Evolutionary conservation across 1,284 basidiomycete genomes (phyloP).

Genomic region (Xanthoconium separans): DNA sequence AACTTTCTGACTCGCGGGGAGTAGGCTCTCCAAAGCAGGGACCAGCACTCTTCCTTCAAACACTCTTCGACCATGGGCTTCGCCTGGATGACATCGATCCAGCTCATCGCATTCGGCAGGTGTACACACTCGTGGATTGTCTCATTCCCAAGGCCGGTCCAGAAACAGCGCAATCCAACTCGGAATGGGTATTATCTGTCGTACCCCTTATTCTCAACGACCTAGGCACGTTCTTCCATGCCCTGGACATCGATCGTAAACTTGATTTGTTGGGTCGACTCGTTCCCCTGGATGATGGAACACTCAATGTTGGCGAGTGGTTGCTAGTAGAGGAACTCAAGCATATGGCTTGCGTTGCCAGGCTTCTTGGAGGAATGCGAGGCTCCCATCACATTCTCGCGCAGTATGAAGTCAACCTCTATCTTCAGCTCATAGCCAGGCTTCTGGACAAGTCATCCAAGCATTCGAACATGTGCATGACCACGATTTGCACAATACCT

Average conservation of each 20-base stretch:
- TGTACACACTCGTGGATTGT: constrained; percentile 55
- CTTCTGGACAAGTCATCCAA: constrained; percentile 19
- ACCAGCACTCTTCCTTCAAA: constrained; percentile 49
- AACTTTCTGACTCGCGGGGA: constrained; percentile 38
- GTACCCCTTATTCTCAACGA: constrained; percentile 57
- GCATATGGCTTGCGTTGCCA: constrained; percentile 38
- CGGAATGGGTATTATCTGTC: constrained; percentile 52
- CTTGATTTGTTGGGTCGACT: constrained; percentile 56
- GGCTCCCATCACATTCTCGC: constrained; percentile 32
- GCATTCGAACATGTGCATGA: constrained; percentile 18
- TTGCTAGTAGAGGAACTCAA: constrained; percentile 61
- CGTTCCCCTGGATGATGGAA: constrained; percentile 52
- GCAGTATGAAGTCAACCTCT: constrained; percentile 32
- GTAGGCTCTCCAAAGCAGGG: constrained; percentile 39
- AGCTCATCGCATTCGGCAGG: constrained; percentile 51
- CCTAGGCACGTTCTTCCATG: constrained; percentile 51
- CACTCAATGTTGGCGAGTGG: constrained; percentile 68
- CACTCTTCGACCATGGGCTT: constrained; percentile 51
- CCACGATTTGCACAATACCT: constrained; percentile 19
- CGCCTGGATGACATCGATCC: constrained; percentile 47
- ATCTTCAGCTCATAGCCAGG: constrained; percentile 21
- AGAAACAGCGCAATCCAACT: constrained; percentile 30
- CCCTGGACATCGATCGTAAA: constrained; percentile 55
- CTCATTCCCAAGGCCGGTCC: constrained; percentile 44
- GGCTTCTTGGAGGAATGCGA: constrained; percentile 38